Evolutionary conservation across 257 asterid species (phyloP), one percentile per base, ranked within the genome.

Genomic region (Cruciata laevipes): DNA sequence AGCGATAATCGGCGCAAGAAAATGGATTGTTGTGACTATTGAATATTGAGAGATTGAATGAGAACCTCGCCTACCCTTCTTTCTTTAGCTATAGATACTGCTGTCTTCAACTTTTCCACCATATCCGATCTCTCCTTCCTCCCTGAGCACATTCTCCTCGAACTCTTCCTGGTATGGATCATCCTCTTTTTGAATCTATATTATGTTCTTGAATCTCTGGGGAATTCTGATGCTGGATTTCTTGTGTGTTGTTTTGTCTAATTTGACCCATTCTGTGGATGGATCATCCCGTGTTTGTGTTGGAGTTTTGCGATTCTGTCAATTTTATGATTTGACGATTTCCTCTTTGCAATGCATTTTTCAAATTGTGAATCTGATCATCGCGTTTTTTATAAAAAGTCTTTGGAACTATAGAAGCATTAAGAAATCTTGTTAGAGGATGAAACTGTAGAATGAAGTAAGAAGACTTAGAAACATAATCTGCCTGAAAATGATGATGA

Each of bases 81-180:
- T 80, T 89, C 95, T 69, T 87, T 91, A 17, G 72, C 96, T 69
- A 83, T 87, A 78, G 90, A 89, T 89, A 71, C 90, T n/a, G 89
- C 95, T 27, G 79, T 89, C 52, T 60, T 64, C 52, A 82, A 91
- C 40, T 71, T 89, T 71, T 76, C 89, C 27, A 61, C 57, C 68
- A 78, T 84, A 40, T 84, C 89, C 63, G 96, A 91, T 86, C 89
- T 91, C 71, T 90, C 96, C 57, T 91, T 84, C 67, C 71, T 91
- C 67, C 98, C 96, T 7, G 95, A 85, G 5, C 96, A 91, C 83
- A 73, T 91, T 70, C 95, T 91, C 55, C 76, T 80, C 14, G 96
- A 91, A 38, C 94, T 91, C 66, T 84, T 90, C 68, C 31, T 71
- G 89, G 96, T 89, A 79, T 53, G 60, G 11, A 53, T 53, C 56